Evolutionary conservation across 148 eudicot genomes (phyloP).

Genomic region (Nepenthes mirabilis): DNA sequence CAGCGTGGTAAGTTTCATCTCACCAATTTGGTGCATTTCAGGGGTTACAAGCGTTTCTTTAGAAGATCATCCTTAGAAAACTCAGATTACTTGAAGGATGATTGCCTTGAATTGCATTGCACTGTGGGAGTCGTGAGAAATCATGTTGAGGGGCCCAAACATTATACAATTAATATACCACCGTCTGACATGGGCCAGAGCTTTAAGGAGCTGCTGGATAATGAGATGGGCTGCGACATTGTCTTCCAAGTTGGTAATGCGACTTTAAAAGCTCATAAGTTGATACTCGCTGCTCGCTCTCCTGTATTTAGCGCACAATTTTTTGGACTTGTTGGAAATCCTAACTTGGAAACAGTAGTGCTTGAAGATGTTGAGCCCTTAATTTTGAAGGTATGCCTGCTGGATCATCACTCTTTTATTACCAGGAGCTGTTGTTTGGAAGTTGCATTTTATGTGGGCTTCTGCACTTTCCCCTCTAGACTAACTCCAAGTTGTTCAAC

Average conservation of each 20-base stretch:
- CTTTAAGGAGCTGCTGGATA: slow-evolving; percentile 45
- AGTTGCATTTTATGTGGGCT: too few species aligned
- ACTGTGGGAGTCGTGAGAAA: slow-evolving; percentile 81
- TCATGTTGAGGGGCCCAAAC: slow-evolving; percentile 68
- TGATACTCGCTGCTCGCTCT: slow-evolving; percentile 84
- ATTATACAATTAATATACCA: slow-evolving; percentile 33
- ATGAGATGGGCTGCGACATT: slow-evolving; percentile 55
- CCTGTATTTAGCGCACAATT: slow-evolving; percentile 94
- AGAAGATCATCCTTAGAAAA: slow-evolving; percentile 43
- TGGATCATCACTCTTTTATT: too few species aligned
- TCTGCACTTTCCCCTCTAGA: too few species aligned
- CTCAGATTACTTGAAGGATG: slow-evolving; percentile 52
- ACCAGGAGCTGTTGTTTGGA: too few species aligned
- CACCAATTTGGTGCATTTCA: slow-evolving; percentile 11
- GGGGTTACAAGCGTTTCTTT: slow-evolving; percentile 88
- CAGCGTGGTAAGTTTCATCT: not conserved
- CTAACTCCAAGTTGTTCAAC: too few species aligned
- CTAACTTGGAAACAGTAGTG: slow-evolving; percentile 44
- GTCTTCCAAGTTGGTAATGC: slow-evolving; percentile 63
- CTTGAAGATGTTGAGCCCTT: slow-evolving; percentile 67
- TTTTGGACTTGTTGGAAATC: slow-evolving; percentile 66
- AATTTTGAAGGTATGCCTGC: slow-evolving; percentile 40
- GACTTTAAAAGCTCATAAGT: slow-evolving; percentile 71
- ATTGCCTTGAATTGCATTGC: slow-evolving; percentile 61
- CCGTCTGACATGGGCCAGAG: slow-evolving; percentile 64